These are phyloP conservation scores for Linderniella brevidens DNA, from an alignment of 257 asterid species.

Conservation along the genomic window DNA sequence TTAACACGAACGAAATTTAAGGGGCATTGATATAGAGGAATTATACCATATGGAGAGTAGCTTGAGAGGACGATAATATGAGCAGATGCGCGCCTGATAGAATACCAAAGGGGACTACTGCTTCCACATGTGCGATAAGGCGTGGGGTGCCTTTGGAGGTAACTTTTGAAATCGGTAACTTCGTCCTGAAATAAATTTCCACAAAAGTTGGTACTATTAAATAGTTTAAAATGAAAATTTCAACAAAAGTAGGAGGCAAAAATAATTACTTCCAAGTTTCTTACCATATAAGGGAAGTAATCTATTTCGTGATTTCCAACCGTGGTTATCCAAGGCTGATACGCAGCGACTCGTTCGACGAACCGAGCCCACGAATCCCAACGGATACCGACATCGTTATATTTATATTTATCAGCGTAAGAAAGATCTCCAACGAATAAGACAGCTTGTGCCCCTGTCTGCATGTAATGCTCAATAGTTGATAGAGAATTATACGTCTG, in stretches of 20 bases:
- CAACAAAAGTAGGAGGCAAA: too few species aligned
- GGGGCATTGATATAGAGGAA: too few species aligned
- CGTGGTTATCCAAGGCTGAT: constrained; percentile 86
- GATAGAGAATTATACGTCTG: constrained; percentile 94
- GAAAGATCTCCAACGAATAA: constrained; percentile 95
- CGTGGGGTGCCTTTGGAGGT: constrained; percentile 75
- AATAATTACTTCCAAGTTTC: too few species aligned
- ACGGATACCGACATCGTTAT: constrained; percentile 78
- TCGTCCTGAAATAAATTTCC: constrained; percentile 51
- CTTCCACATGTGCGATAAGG: constrained; percentile 75
- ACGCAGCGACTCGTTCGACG: constrained; percentile 70
- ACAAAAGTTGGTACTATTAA: too few species aligned
- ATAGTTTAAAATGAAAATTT: too few species aligned
- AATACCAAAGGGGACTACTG: constrained; percentile 87
- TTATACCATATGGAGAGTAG: constrained; percentile 87
- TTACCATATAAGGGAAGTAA: constrained; percentile 78
- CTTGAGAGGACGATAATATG: constrained; percentile 90
- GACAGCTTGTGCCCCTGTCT: constrained; percentile 61
- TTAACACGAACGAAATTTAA: too few species aligned
- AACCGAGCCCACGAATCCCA: constrained; percentile 98
- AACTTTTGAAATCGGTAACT: constrained; percentile 73
- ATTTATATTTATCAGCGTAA: constrained; percentile 81
- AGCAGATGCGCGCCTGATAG: constrained; percentile 87
- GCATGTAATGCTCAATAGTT: constrained; percentile 62
- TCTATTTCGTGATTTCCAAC: constrained; percentile 96